Base-by-base conservation (phyloP, 2,329 filamentous ascomycete genomes). In the Verticillium longisporum region DNA sequence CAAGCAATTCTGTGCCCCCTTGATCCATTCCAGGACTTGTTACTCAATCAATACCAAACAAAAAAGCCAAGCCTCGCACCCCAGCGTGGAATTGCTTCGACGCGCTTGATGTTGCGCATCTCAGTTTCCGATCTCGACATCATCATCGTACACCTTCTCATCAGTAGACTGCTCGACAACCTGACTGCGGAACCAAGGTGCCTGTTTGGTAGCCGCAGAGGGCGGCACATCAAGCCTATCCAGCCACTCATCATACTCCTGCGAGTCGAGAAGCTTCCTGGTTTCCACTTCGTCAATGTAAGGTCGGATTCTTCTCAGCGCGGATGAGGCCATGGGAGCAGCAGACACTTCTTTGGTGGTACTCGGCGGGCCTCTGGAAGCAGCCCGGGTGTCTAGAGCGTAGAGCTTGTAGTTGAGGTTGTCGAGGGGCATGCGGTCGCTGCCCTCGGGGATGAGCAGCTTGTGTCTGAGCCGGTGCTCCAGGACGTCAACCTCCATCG, bases 401-500 rank as follows among this genome's bases (percentile, higher is more conserved):
- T 50, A 21, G 41, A 56, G 55, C 55, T 36, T 15, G n/a, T 3
- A 6, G n/a, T 56, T 14, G 33, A 56, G 32, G 15, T 56, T 37
- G 33, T 33, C 34, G 4, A 56, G 55, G 34, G 55, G 18, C 41
- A 50, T 56, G n/a, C 33, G n/a, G 55, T 56, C 55, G 10, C 15
- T 6, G 41, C 41, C 41, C n/a, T 26, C n/a, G n/a, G n/a, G n/a
- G n/a, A 50, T 7, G 41, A 50, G 41, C 5, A 50, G 2, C 41
- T 50, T 50, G 41, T 50, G 41, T 18, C 37, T 31, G 45, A 58
- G 18, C 71, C 60, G 72, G 68, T 61, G 71, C 69, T 68, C 75
- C 62, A 72, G 66, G 0, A 75, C 70, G 61, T 76, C 72, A n/a
- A 75, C 76, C 61, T 79, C 77, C 11, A 78, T 65, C 0, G 75